Percentiles rank a stretch among this genome's conserved stretches.
Evolutionary conservation across 1,284 basidiomycete species (phyloP).

Genomic region (Serendipita sp.): DNA sequence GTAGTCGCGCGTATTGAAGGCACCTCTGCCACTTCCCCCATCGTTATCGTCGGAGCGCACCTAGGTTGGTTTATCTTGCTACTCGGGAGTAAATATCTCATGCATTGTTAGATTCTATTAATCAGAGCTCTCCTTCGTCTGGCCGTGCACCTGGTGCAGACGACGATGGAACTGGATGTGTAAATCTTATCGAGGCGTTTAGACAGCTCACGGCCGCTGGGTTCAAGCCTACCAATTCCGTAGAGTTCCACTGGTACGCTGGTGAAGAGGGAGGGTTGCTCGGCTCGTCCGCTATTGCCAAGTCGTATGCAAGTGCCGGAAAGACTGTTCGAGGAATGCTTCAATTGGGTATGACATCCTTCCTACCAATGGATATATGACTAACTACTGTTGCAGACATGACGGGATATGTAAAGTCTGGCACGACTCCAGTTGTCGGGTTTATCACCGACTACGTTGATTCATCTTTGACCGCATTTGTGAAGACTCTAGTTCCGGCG

Average conservation of each 20-base stretch:
- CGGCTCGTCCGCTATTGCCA: conserved; percentile 38
- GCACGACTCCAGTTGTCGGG: conserved; percentile 33
- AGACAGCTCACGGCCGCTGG: conserved; percentile 29
- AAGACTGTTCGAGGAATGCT: conserved; percentile 35
- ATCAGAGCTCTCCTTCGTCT: conserved; percentile 25
- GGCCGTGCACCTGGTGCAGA: conserved; percentile 34
- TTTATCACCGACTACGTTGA: conserved; percentile 35
- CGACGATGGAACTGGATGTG: conserved; percentile 42
- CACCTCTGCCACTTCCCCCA: conserved; percentile 18
- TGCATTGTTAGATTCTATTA: conserved; percentile 29
- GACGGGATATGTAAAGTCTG: conserved; percentile 34
- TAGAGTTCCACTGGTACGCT: conserved; percentile 46
- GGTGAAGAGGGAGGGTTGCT: conserved; percentile 43
- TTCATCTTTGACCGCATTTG: conserved; percentile 18
- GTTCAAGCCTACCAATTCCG: conserved; percentile 30
- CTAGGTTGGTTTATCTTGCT: not conserved
- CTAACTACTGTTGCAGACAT: not conserved
- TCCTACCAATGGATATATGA: conserved; percentile 25
- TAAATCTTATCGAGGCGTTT: conserved; percentile 38
- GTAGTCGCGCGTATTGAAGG: conserved; percentile 31
- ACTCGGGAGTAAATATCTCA: not conserved
- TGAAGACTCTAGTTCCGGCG: not conserved
- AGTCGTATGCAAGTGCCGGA: conserved; percentile 28
- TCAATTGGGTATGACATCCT: conserved; percentile 18
- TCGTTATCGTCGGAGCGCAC: conserved; percentile 39